Evolutionary conservation across 2,329 filamentous ascomycete species (phyloP), one percentile per base, ranked within the genome.

Genomic region (Emergomyces orientalis): DNA sequence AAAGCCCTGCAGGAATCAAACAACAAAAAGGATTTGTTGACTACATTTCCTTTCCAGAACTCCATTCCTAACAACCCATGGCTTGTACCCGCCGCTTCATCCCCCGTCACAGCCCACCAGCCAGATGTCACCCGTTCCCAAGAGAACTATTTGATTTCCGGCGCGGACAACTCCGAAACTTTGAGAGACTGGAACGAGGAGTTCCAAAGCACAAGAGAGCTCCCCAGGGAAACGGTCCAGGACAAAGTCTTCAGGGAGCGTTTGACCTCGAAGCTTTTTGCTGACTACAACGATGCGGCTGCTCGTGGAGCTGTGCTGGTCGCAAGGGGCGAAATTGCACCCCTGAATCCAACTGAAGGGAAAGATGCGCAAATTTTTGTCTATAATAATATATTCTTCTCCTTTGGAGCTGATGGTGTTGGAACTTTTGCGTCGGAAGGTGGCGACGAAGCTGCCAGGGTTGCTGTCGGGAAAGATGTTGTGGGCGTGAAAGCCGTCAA

Each of bases 331-430:
- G 94, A 99, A 75, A 89, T 99, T 66, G 87, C 91, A 25, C 91
- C 94, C 7, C 79, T 99, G 62, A 99, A 99, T 78, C 95, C 94
- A 7, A 97, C 93, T 0, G 94, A 99, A 78, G 87, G 83, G 66
- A 86, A 84, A 68, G 93, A 99, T 74, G 94, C 94, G 3, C 94
- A 99, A 75, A 99, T 99, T 67, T 99, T 96, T 71, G 93, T 99
- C 30, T 97, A 97, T 81, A 97, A 97, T 82, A 99, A 99, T 77
- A 91, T 99, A 68, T 99, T 99, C 81, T 99, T 96, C 81, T 97
- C 94, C 0, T 97, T 97, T 70, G 94, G 94, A 66, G 93, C 94
- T 54, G 94, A 99, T 74, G 95, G 94, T 60, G 94, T 97, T 55
- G 93, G 94, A 52, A 99, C 94, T 19, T 99, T 99, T 75, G 92